Base-by-base conservation (phyloP, 2,329 filamentous ascomycete species). In the Trichoderma aggressivum region DNA sequence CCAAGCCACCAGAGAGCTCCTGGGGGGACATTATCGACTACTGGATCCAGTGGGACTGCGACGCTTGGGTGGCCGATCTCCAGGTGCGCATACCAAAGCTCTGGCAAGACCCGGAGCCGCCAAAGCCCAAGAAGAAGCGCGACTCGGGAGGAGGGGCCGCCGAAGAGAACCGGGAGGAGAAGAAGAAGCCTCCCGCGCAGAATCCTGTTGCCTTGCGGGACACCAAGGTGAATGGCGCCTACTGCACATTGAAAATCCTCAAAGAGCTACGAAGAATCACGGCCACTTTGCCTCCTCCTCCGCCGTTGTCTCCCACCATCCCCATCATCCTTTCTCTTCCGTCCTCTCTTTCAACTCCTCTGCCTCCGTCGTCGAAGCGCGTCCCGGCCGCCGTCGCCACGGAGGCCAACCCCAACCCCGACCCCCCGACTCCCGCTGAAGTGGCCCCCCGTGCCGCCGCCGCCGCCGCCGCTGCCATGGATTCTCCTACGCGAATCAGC, bases 21-120 rank as follows among this genome's bases (percentile, higher is more conserved):
- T 93, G 91, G 91, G 88, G 90, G 1, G 90, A 92, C 68, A 82
- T 92, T 0, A 90, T 93, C 67, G 91, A 93, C 79, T 92, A 90
- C 73, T 92, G 90, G 88, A 86, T 93, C 1, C 86, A 91, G 73
- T 92, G 90, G 90, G 91, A 93, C 76, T 93, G 91, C 72, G 91
- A 93, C 74, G 88, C 88, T 5, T 93, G 91, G 91, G 90, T 93
- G 1, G 79, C 84, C 11, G 89, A 92, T 75, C 78, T 93, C 68
- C 88, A 86, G 72, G 80, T 81, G 64, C 86, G 87, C 67, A 85
- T 90, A 70, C 86, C 88, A 2, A 84, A 86, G 61, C 81, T 91
- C 5, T 91, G 89, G 89, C 80, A 87, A 70, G 85, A 85, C 0
- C 83, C 84, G 0, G 83, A 85, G 61, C 83, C 82, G 70, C 80